Conservation (phyloP, 2,329 filamentous ascomycete species). For the Ceratocystiopsis sp. region DNA sequence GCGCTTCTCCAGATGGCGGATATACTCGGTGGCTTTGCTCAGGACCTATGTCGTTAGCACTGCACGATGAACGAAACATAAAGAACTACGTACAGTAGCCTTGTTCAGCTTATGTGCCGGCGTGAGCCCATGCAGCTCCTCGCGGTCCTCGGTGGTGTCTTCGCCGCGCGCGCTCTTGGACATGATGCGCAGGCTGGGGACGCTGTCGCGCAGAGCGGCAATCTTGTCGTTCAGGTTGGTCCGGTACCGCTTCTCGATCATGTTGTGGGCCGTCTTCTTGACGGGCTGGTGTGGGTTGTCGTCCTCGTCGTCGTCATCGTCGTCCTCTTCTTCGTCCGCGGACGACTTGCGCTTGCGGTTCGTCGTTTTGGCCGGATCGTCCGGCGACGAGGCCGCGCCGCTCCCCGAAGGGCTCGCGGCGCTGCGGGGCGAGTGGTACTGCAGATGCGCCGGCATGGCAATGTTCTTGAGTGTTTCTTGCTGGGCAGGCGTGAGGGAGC, state of each 20-base stretch:
- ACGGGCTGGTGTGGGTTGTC: slow-evolving; percentile 36
- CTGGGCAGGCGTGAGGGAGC: slow-evolving; percentile 36
- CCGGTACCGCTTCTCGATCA: slow-evolving; percentile 94
- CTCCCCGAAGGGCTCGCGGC: slow-evolving; percentile 41
- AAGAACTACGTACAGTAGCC: slow-evolving; percentile 46
- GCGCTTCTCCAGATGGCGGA: slow-evolving; percentile 79
- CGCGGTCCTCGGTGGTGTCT: slow-evolving; percentile 55
- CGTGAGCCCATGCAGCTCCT: slow-evolving; percentile 65
- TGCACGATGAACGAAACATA: not conserved
- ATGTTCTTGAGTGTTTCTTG: slow-evolving; percentile 45
- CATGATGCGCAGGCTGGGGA: slow-evolving; percentile 77
- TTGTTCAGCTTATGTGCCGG: slow-evolving; percentile 94
- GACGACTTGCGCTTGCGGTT: slow-evolving; percentile 52
- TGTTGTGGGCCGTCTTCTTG: slow-evolving; percentile 95
- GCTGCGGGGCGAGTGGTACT: slow-evolving; percentile 41
- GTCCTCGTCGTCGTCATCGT: slow-evolving; percentile 43
- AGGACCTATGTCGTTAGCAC: slow-evolving; percentile 35
- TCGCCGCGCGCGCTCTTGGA: slow-evolving; percentile 53
- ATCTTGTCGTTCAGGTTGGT: slow-evolving; percentile 98
- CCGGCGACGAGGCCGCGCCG: slow-evolving; percentile 42
- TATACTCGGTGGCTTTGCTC: slow-evolving; percentile 93
- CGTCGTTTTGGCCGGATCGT: slow-evolving; percentile 26
- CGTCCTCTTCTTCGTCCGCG: slow-evolving; percentile 41
- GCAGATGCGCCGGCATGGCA: slow-evolving; percentile 46
- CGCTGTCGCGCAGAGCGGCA: slow-evolving; percentile 74